Evolutionary conservation across 2,329 filamentous ascomycete species (phyloP), one percentile per base, ranked within the genome.

Genomic region (Torrubiellomyces zombiae): DNA sequence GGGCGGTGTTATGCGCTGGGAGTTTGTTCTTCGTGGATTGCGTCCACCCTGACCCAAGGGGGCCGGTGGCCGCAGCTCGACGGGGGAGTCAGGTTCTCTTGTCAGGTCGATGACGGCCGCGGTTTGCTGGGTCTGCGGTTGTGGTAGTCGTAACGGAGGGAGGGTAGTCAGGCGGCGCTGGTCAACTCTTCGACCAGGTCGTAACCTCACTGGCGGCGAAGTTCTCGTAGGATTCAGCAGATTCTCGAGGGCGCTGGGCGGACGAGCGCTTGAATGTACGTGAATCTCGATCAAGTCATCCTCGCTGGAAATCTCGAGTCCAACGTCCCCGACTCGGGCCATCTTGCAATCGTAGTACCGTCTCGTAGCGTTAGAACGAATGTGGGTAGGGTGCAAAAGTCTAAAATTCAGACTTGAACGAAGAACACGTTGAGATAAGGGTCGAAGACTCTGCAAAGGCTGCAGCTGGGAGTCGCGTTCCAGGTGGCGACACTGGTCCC

Each of bases 91-190:
- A 0, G 59, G 57, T 33, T 63, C 60, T 7, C 48, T 50, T 1
- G 61, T 65, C 23, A 67, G 41, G 29, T 66, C 61, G 21, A 66
- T 65, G 9, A 64, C 43, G 11, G 48, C 34, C 5, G 45, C 25
- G 4, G 28, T 20, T 15, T 25, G 27, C 13, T 27, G 38, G n/a
- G 18, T n/a, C 17, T 18, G 26, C n/a, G 10, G 24, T 6, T 17
- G 25, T 18, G 18, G 20, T 12, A 16, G 15, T 4, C n/a, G n/a
- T n/a, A n/a, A n/a, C n/a, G n/a, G n/a, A n/a, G n/a, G n/a, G n/a
- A n/a, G n/a, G n/a, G n/a, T n/a, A n/a, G n/a, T n/a, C n/a, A n/a
- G n/a, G n/a, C n/a, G n/a, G 16, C 16, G 16, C 23, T 22, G 27
- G 12, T 13, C 18, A 5, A 20, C 11, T 18, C 5, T 19, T 9